Percentiles rank a stretch among this genome's conserved stretches.
Conservation (phyloP, 2,329 filamentous ascomycete species). For the Delphinella strobiligena region DNA sequence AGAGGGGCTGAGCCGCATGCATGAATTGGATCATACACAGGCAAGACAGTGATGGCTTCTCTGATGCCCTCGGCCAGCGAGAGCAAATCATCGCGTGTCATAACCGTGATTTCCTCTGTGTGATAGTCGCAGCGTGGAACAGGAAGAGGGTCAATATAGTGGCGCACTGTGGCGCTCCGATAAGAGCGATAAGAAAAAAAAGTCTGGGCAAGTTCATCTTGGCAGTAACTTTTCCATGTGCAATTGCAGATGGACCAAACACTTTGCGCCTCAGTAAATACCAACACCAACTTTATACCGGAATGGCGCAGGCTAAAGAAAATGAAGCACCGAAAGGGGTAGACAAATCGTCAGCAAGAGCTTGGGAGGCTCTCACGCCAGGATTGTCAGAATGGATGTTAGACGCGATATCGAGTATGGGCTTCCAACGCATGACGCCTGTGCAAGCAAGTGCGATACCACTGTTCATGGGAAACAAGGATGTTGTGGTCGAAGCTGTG, state of each 20-base stretch:
- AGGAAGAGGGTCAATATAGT: not conserved
- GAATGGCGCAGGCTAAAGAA: slow-evolving; percentile 5
- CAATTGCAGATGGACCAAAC: too few relatives aligned
- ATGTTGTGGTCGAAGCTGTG: slow-evolving; percentile 86
- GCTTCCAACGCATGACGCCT: slow-evolving; percentile 78
- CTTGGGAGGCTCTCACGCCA: slow-evolving; percentile 60
- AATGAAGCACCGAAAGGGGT: slow-evolving; percentile 1
- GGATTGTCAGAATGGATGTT: slow-evolving; percentile 71
- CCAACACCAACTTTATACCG: not conserved
- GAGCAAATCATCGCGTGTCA: not conserved
- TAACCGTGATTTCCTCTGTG: not conserved
- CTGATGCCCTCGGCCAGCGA: not conserved
- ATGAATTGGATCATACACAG: slow-evolving; percentile 20
- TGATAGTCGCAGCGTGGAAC: not conserved
- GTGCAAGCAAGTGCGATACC: slow-evolving; percentile 90
- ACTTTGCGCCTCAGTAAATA: not conserved
- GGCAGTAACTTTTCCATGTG: too few relatives aligned
- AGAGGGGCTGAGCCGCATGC: slow-evolving; percentile 30
- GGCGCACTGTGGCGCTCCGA: not conserved
- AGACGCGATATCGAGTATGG: slow-evolving; percentile 72
- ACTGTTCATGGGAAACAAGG: slow-evolving; percentile 78
- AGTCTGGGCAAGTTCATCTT: too few relatives aligned
- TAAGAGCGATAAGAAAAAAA: too few relatives aligned
- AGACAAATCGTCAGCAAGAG: slow-evolving; percentile 30
- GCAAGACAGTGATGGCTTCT: not conserved